These are phyloP conservation scores for Ochromonas danica DNA, from an alignment of 108 stramenopile species.

Conservation along the genomic window DNA sequence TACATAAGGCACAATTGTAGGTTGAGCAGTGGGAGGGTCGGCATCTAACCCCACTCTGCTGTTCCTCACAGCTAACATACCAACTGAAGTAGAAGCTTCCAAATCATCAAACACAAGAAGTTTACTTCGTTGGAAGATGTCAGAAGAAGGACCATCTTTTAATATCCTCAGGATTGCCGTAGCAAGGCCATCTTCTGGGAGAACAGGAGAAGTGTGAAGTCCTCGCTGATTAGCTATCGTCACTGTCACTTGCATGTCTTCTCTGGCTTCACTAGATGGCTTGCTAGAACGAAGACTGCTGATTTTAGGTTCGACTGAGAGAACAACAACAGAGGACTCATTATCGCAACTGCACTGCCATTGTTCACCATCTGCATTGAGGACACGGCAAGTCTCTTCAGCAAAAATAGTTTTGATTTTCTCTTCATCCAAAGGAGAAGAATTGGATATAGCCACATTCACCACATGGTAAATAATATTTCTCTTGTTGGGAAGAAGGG, in stretches of 20 bases:
- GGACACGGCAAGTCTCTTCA: constrained; percentile 8
- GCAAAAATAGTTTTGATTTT: constrained; percentile 17
- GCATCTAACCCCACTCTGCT: constrained; percentile 13
- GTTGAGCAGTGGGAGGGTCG: constrained; percentile 12
- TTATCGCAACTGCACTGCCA: constrained; percentile 14
- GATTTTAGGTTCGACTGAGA: constrained; percentile 15
- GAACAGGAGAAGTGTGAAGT: constrained; percentile 15
- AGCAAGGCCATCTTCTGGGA: constrained; percentile 13
- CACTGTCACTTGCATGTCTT: constrained; percentile 15
- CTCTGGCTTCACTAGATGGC: constrained; percentile 13
- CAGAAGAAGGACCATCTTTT: constrained; percentile 15
- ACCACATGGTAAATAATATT: constrained; percentile 17
- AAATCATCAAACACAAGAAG: constrained; percentile 17
- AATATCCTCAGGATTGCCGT: constrained; percentile 15
- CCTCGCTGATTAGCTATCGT: constrained; percentile 14
- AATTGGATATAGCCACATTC: constrained; percentile 16
- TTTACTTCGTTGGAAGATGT: constrained; percentile 16
- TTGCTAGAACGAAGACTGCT: constrained; percentile 15
- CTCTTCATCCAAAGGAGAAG: constrained; percentile 15
- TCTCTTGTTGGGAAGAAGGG: constrained; percentile 14
- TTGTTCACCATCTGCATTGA: constrained; percentile 15
- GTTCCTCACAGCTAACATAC: constrained; percentile 15
- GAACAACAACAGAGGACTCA: constrained; percentile 15
- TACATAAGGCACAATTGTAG: constrained; percentile 16
- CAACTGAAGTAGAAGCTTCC: constrained; percentile 15